These are phyloP conservation scores for Lentinula detonsa DNA, from an alignment of 768 basidiomycete genomes.

Conservation along the genomic window DNA sequence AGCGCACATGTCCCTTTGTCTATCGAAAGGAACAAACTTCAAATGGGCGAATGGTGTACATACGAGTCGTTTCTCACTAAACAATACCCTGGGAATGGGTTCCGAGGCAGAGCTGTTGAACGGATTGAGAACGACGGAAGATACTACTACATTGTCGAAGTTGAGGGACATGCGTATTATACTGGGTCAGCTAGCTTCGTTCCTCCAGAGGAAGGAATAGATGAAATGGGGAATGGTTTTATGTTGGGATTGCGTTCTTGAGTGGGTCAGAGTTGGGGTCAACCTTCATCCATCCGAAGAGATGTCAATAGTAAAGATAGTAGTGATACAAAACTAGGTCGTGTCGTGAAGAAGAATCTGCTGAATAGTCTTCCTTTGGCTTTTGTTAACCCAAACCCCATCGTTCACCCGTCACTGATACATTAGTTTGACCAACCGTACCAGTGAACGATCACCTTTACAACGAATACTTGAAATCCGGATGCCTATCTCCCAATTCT, in stretches of 20 bases:
- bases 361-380: too few species aligned
- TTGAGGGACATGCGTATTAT: conserved; percentile 26
- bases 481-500: conserved; percentile 29
- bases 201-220: background rate
- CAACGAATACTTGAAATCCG: conserved; percentile 26
- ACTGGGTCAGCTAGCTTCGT: conserved; percentile 17
- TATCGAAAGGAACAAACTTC: conserved; percentile 21
- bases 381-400: too few species aligned
- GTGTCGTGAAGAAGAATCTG: background rate
- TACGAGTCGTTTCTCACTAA: conserved; percentile 29
- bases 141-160: conserved; percentile 18
- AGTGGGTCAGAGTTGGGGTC: background rate
- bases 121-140: conserved; percentile 2
- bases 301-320: background rate
- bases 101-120: conserved; percentile 19
- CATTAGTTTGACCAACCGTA: too few species aligned
- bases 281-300: too few species aligned
- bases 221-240: conserved; percentile 2
- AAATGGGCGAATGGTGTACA: conserved; percentile 16
- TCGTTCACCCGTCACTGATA: too few species aligned
- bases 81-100: conserved; percentile 14
- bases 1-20: conserved; percentile 30
- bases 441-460: background rate
- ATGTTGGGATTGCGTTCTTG: background rate
- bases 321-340: background rate